A percentile compares a stretch with the other conserved stretches of the same genome.
Evolutionary conservation across 148 eudicot genomes (phyloP).

Genomic region (Rhododendron mucronatum): DNA sequence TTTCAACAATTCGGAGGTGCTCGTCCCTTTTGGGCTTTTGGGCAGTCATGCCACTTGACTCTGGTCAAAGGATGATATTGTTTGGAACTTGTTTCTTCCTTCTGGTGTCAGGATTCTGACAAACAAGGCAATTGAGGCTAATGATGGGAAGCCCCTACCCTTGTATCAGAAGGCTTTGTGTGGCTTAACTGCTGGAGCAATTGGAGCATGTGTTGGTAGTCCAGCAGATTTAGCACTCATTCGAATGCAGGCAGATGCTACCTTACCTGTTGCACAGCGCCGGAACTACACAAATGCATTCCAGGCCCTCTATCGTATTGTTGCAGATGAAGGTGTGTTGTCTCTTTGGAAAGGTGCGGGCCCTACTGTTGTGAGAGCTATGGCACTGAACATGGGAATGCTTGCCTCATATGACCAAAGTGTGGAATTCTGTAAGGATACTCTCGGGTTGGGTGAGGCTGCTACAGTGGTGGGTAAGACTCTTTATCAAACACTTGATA

Average conservation of each 20-base stretch:
- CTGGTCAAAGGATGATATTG: not conserved
- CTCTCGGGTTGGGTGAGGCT: slow-evolving; percentile 70
- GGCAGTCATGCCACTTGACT: not conserved
- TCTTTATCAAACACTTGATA: not conserved
- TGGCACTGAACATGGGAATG: slow-evolving; percentile 99
- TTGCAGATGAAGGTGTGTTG: slow-evolving; percentile 74
- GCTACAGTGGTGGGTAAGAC: slow-evolving; percentile 72
- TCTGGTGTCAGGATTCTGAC: slow-evolving; percentile 51
- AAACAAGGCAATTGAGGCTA: slow-evolving; percentile 78
- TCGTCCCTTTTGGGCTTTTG: too few species aligned
- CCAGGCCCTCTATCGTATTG: slow-evolving; percentile 78
- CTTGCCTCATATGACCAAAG: slow-evolving; percentile 97
- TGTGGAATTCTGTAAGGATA: slow-evolving; percentile 77
- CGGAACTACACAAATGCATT: slow-evolving; percentile 85
- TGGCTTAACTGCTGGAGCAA: slow-evolving; percentile 94
- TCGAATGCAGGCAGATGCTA: slow-evolving; percentile 98
- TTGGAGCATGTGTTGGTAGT: slow-evolving; percentile 85
- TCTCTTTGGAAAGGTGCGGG: slow-evolving; percentile 94
- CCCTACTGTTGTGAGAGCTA: slow-evolving; percentile 93
- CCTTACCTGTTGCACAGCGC: slow-evolving; percentile 73
- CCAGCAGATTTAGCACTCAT: slow-evolving; percentile 95
- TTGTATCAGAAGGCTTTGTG: slow-evolving; percentile 91
- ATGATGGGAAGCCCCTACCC: slow-evolving; percentile 95
- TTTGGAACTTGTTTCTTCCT: slow-evolving; percentile 4
- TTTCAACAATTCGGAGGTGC: not conserved